Base-by-base conservation (phyloP, 495 filamentous ascomycete species). In the Penicillium atrosanguineum region DNA sequence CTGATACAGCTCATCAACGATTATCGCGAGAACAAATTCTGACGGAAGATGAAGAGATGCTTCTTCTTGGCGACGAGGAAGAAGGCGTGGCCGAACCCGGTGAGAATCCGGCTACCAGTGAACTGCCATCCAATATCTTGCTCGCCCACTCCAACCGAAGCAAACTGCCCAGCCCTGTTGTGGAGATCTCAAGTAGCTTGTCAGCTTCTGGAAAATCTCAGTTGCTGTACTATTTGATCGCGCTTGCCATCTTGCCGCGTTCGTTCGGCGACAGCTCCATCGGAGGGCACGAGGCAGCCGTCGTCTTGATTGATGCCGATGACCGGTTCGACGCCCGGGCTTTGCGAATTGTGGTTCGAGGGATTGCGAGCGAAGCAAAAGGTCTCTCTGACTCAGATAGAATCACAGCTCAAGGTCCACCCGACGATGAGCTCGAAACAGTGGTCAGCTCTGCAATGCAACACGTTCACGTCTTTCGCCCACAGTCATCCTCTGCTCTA, bases 221-320 rank as follows among this genome's bases (percentile, higher is more conserved):
- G 39, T 69, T 90, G 0, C 70, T 95, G 5, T 83, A 95, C 55
- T 85, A 89, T 62, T 60, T 88, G 7, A 69, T 86, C 5, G 71
- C 84, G 9, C 69, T 77, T 3, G 78, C 82, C 0, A 70, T 88
- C 12, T 71, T 94, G 8, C 79, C 86, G 2, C 38, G 69, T 1
- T 64, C 66, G 3, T 61, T 66, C 42, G 53, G 68, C 3, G 64
- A 60, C n/a, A 25, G 67, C 19, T 19, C 48, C 5, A 45, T 79
- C 4, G 51, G 61, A 31, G 84, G 83, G n/a, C 75, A 79, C 26
- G 65, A 70, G 21, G 79, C 81, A 16, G 77, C 88, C 2, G 78
- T 92, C 3, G 77, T 87, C 4, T 71, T 91, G 26, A 61, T 96
- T 21, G 91, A 96, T 58, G 75, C 84, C 0, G 85, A 89, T 40